These are phyloP conservation scores for Solanum habrochaites DNA, from an alignment of 257 asterid genomes.

Conservation along the genomic window DNA sequence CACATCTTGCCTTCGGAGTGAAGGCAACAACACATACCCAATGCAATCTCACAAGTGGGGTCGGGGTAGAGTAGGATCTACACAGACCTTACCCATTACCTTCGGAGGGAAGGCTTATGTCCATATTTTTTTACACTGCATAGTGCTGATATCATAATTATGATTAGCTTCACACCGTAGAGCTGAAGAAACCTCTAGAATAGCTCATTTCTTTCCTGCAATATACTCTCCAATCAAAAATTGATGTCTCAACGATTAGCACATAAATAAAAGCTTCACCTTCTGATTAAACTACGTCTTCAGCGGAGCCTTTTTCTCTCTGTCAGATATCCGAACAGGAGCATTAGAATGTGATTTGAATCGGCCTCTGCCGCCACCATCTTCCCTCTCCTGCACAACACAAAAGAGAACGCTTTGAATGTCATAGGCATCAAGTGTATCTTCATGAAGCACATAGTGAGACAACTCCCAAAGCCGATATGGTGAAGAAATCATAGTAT, in stretches of 20 bases:
- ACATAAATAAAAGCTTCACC: neutral
- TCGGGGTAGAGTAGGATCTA: neutral
- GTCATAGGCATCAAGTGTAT: neutral
- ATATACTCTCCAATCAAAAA: neutral
- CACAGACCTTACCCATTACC: neutral
- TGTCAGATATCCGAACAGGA: constrained; percentile 76
- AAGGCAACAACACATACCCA: neutral
- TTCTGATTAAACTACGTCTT: constrained; percentile 31
- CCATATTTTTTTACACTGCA: neutral
- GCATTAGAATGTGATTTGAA: constrained; percentile 79
- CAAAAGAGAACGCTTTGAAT: neutral
- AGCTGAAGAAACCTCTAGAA: neutral
- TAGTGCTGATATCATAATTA: neutral
- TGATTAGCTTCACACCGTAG: neutral
- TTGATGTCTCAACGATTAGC: neutral
- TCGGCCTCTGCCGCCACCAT: constrained; percentile 77
- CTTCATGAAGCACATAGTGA: neutral
- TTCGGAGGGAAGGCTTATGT: neutral
- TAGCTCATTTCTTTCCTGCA: neutral
- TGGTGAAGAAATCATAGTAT: neutral
- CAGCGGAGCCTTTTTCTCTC: constrained; percentile 89
- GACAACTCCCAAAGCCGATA: neutral
- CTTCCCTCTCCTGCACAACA: constrained; percentile 58
- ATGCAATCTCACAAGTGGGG: neutral
- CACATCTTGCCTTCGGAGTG: neutral